phyloP scores from a whole-genome alignment of 768 basidiomycete genomes.

The Boletus sp. region DNA sequence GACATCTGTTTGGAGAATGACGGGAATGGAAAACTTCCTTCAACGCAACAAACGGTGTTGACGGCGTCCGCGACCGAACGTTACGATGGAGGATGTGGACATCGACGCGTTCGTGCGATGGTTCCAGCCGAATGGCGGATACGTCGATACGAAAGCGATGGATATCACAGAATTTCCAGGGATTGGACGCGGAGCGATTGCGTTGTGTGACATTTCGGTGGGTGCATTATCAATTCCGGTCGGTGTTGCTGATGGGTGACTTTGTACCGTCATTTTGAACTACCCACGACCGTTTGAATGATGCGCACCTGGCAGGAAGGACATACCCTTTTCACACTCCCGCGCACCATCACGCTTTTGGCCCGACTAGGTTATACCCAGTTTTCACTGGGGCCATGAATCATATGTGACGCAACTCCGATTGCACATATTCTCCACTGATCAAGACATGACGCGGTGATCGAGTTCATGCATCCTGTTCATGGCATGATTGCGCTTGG shows the following conservation, averaged over 20 bases:
- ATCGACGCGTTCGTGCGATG: constrained; percentile 47
- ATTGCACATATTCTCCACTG: too few species aligned
- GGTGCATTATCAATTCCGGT: constrained; percentile 12
- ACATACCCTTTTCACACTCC: constrained; percentile 77
- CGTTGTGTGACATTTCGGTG: constrained; percentile 71
- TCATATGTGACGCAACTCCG: too few species aligned
- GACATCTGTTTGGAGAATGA: not conserved
- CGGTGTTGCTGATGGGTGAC: not conserved
- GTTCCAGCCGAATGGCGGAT: constrained; percentile 53
- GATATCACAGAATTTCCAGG: constrained; percentile 45
- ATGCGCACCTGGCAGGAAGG: constrained; percentile 49
- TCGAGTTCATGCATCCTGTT: too few species aligned
- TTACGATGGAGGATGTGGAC: constrained; percentile 4
- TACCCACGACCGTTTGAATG: not conserved
- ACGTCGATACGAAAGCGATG: constrained; percentile 44
- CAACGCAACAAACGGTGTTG: not conserved
- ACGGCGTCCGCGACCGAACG: not conserved
- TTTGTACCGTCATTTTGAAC: not conserved
- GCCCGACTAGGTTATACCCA: too few species aligned
- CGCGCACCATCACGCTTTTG: constrained; percentile 72
- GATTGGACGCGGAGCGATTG: constrained; percentile 72
- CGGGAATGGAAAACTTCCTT: not conserved
- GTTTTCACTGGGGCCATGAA: too few species aligned
- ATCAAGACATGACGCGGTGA: too few species aligned
- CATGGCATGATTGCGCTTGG: too few species aligned